These are phyloP conservation scores for Xylaria curta DNA, from an alignment of 495 filamentous ascomycete species.

Conservation along the genomic window DNA sequence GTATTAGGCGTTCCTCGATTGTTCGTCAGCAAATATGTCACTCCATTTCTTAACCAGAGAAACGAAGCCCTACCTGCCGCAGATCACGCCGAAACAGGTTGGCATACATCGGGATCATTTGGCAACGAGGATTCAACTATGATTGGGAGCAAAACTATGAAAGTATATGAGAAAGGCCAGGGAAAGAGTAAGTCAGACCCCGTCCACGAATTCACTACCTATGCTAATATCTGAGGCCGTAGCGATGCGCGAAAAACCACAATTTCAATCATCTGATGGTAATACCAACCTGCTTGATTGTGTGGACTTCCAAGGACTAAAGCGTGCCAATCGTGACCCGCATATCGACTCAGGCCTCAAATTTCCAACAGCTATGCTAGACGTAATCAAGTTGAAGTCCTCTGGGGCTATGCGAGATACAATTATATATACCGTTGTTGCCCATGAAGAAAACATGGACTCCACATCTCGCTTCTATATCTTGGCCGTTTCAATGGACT, in stretches of 20 bases:
- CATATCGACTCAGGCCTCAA: constrained; percentile 18
- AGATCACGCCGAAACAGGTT: background rate
- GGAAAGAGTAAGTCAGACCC: constrained; percentile 1
- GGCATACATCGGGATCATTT: background rate
- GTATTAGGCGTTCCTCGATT: constrained; percentile 1
- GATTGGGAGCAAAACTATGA: background rate
- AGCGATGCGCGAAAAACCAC: background rate
- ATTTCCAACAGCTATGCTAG: constrained; percentile 5
- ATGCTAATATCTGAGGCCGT: constrained; percentile 1
- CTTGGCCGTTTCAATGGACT: constrained; percentile 9
- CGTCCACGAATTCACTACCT: background rate
- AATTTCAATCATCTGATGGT: background rate
- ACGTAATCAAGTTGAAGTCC: constrained; percentile 5
- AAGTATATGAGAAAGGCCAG: background rate
- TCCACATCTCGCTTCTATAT: constrained; percentile 8
- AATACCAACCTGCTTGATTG: background rate
- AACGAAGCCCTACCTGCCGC: background rate
- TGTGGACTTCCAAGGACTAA: constrained; percentile 6
- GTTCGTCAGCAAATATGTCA: constrained; percentile 2
- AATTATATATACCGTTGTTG: constrained; percentile 2
- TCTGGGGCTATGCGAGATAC: background rate
- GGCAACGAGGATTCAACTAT: background rate
- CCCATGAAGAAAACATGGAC: background rate
- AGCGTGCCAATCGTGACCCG: background rate
- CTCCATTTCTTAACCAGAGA: background rate